Evolutionary conservation across 805 yeast genomes (phyloP).

Genomic region (Saccharomyces kudriavzevii): DNA sequence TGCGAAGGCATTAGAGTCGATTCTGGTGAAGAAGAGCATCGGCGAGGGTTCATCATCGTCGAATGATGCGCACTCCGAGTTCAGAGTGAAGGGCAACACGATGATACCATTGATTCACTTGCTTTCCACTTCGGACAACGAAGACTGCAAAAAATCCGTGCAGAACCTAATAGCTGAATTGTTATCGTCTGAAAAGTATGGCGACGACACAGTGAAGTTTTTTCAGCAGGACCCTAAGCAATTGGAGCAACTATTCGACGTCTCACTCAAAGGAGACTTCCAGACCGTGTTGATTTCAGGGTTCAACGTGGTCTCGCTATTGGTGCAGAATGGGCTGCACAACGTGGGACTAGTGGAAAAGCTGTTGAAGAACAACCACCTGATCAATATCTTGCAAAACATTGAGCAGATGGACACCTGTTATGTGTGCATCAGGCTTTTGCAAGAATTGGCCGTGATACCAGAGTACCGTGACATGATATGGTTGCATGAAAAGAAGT

Average conservation of each 20-base stretch:
- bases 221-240: constrained; percentile 18
- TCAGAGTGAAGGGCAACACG: constrained; percentile 10
- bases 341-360: constrained; percentile 14
- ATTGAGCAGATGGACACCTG: constrained; percentile 26
- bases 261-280: constrained; percentile 22
- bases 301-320: constrained; percentile 27
- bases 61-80: constrained; percentile 27
- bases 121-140: constrained; percentile 22
- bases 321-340: constrained; percentile 20
- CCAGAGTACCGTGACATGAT: constrained; percentile 20
- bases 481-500: constrained; percentile 31
- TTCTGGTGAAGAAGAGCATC: constrained; percentile 13
- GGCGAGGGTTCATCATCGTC: constrained; percentile 37
- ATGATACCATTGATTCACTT: constrained; percentile 22
- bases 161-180: constrained; percentile 27
- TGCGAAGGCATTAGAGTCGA: constrained; percentile 26
- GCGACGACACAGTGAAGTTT: constrained; percentile 15
- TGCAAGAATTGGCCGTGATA: constrained; percentile 28
- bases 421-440: constrained; percentile 26
- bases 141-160: constrained; percentile 25
- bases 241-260: constrained; percentile 17
- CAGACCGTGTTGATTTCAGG: constrained; percentile 27
- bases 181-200: constrained; percentile 17
- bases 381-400: constrained; percentile 18
- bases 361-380: constrained; percentile 17